phyloP scores from a whole-genome alignment of 2,329 filamentous ascomycete genomes.

The Cytospora schulzeri region DNA sequence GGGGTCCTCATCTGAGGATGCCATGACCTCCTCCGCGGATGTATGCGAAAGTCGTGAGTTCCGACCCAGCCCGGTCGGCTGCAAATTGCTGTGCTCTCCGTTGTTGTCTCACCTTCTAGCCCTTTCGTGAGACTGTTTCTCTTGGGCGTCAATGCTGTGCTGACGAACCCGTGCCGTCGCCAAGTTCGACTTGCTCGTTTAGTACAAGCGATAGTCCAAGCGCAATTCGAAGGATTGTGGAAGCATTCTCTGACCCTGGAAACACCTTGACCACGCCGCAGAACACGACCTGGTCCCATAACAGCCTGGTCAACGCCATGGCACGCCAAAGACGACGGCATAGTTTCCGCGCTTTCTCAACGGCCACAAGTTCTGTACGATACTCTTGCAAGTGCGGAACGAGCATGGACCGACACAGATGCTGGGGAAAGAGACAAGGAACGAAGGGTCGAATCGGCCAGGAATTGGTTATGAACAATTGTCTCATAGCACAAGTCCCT shows the following conservation, averaged over 20 bases:
- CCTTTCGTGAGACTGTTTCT: background rate
- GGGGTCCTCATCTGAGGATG: background rate
- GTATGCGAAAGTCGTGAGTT: background rate
- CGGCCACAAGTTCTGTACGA: background rate
- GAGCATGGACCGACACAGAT: background rate
- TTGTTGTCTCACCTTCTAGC: background rate
- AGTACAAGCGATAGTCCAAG: background rate
- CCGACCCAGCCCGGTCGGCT: background rate
- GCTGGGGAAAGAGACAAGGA: background rate
- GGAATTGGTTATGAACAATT: background rate
- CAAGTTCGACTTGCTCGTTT: background rate
- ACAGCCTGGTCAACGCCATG: background rate
- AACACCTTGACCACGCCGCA: background rate
- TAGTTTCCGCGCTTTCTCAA: background rate
- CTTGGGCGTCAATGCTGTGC: background rate
- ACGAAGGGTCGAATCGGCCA: background rate
- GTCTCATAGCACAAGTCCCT: constrained; percentile 11
- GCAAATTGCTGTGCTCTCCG: background rate
- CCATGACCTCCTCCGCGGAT: background rate
- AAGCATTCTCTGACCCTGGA: background rate
- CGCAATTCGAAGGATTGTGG: background rate
- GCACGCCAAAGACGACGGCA: background rate
- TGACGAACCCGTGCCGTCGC: background rate
- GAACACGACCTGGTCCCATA: background rate
- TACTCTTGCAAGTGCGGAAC: background rate